Conservation (phyloP, 148 eudicot species). For the Drosera capensis region DNA sequence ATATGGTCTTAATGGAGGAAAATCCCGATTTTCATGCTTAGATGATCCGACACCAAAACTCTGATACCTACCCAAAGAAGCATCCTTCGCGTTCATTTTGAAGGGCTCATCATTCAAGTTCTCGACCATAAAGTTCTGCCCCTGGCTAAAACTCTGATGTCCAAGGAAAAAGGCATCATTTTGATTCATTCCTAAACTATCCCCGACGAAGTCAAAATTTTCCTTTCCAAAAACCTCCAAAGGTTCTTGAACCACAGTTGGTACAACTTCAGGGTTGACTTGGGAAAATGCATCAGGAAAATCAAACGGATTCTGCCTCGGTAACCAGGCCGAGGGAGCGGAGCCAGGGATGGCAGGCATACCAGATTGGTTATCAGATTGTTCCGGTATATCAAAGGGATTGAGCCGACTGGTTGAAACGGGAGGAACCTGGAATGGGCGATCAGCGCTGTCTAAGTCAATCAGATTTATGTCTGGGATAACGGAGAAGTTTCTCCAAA, state of each 20-base stretch:
- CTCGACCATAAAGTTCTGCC: background rate
- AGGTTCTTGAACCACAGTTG: background rate
- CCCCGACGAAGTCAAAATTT: slow-evolving; percentile 9
- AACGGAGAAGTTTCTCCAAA: slow-evolving; percentile 21
- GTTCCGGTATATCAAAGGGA: slow-evolving; percentile 29
- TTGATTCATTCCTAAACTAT: slow-evolving; percentile 12
- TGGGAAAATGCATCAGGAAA: slow-evolving; percentile 26
- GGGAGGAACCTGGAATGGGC: slow-evolving; percentile 25
- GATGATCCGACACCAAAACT: slow-evolving; percentile 25
- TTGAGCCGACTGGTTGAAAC: slow-evolving; percentile 30
- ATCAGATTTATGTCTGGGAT: slow-evolving; percentile 35
- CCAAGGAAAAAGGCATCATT: slow-evolving; percentile 20
- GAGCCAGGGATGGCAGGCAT: slow-evolving; percentile 44
- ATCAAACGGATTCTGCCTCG: slow-evolving; percentile 43
- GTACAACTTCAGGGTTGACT: slow-evolving; percentile 8
- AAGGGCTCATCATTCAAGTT: background rate
- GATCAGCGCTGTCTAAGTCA: slow-evolving; percentile 28
- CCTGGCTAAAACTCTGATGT: slow-evolving; percentile 24
- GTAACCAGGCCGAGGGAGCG: slow-evolving; percentile 38
- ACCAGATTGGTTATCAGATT: slow-evolving; percentile 9
- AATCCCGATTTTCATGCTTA: slow-evolving; percentile 11
- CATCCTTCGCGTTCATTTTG: slow-evolving; percentile 3
- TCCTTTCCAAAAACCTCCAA: slow-evolving; percentile 4
- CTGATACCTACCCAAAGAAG: slow-evolving; percentile 7
- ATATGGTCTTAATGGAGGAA: slow-evolving; percentile 17